phyloP scores from a whole-genome alignment of 1,139 yeast species.

The Wickerhamomyces sp. region DNA sequence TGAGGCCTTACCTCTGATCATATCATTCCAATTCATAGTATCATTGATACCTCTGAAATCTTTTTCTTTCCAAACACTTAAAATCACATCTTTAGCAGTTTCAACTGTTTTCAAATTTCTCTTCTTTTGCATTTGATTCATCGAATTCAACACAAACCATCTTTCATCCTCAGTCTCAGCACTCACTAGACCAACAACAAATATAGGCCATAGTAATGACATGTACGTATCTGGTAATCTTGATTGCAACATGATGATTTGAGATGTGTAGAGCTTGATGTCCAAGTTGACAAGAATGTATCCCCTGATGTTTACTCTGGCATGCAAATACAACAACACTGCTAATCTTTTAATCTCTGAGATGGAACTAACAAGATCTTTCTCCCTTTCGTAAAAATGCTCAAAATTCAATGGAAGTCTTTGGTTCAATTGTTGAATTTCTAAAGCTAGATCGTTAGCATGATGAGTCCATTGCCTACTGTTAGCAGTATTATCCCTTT shows the following conservation, averaged over 20 bases:
- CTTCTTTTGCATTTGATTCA: slow-evolving; percentile 30
- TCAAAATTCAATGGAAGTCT: slow-evolving; percentile 18
- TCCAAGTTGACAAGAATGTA: slow-evolving; percentile 6
- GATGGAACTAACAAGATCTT: slow-evolving; percentile 13
- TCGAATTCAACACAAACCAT: slow-evolving; percentile 31
- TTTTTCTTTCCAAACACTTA: slow-evolving; percentile 34
- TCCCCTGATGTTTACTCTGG: slow-evolving; percentile 29
- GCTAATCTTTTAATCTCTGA: slow-evolving; percentile 34
- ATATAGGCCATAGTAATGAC: slow-evolving; percentile 36
- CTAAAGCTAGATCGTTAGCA: not conserved
- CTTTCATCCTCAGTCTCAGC: slow-evolving; percentile 29
- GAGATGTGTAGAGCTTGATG: slow-evolving; percentile 16
- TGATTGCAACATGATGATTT: slow-evolving; percentile 21
- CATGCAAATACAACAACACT: slow-evolving; percentile 31
- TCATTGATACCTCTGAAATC: slow-evolving; percentile 26
- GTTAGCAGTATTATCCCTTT: slow-evolving; percentile 1
- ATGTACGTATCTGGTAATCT: slow-evolving; percentile 28
- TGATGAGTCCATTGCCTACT: slow-evolving; percentile 3
- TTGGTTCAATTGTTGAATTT: slow-evolving; percentile 21
- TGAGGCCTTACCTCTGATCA: slow-evolving; percentile 30
- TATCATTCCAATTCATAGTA: slow-evolving; percentile 30
- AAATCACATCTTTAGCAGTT: slow-evolving; percentile 30
- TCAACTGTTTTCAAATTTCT: slow-evolving; percentile 33
- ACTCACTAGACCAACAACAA: slow-evolving; percentile 31
- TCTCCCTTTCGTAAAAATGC: slow-evolving; percentile 9